Evolutionary conservation across 495 filamentous ascomycete genomes (phyloP), one percentile per base, ranked within the genome.

Genomic region (Neurospora sp.): DNA sequence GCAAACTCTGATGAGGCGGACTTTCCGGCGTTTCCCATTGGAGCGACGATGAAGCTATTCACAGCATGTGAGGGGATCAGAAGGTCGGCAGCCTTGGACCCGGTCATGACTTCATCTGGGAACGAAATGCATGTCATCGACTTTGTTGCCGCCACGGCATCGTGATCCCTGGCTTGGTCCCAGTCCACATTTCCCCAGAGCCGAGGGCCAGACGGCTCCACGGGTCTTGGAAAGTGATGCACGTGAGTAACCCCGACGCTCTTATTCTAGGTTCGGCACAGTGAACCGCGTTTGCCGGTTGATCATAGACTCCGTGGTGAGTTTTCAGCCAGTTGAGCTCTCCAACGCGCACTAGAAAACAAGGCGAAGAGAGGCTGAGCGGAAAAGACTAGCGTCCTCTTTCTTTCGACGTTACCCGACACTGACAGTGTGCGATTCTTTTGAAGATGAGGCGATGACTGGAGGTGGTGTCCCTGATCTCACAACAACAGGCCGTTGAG

Each of bases 11-110:
- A 14, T 37, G 53, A 65, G 27, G 27, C 14, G 53, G 27, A 18
- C 14, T 35, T 18, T 35, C 53, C 53, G 31, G 14, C 7, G 6
- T 65, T 71, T 27, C 39, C 39, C 27, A 71, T 39, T 39, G 61
- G 61, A 40, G 61, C 71, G 53, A 65, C 22, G 37, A 10, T 20
- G 39, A 74, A 69, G 73, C 74, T 72, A 76, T 76, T 74, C 74
- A 22, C 68, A 76, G 16, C 12, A n/a, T 27, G 31, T 35, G 53
- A 65, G 53, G 12, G 1, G 3, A 65, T 35, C 53, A 65, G 53
- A 37, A 35, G 27, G 12, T 65, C 53, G 27, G 53, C 53, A 65
- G 53, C 53, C 53, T 65, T 35, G 53, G 27, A 35, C 53, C 53
- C 53, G 27, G 53, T 14, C 53, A 65, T 65, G 53, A 65, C 53